Conservation (phyloP, 805 yeast genomes). For the Blastobotrys chiropterorum region DNA sequence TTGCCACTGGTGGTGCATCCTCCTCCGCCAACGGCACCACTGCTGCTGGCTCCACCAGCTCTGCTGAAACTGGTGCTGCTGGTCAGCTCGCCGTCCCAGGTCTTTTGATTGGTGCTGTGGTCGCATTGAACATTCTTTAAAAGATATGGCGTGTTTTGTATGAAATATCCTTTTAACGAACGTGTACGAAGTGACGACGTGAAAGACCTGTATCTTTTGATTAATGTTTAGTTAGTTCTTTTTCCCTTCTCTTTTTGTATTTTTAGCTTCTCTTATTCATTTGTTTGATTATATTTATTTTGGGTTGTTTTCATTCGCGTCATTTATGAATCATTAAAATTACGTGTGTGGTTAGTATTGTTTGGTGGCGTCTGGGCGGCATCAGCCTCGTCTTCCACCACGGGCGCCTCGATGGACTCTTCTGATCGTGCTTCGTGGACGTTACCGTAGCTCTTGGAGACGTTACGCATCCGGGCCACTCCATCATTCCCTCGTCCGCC, state of each 20-base stretch:
- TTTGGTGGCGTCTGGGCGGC: background rate
- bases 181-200: background rate
- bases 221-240: background rate
- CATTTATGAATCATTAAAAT: background rate
- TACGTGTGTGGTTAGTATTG: background rate
- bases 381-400: background rate
- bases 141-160: too few species aligned
- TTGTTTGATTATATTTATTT: too few species aligned
- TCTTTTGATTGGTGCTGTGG: background rate
- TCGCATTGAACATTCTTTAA: slow-evolving; percentile 1
- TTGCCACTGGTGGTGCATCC: slow-evolving; percentile 1
- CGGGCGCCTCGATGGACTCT: background rate
- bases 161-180: background rate
- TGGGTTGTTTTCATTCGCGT: background rate
- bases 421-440: background rate
- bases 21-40: slow-evolving; percentile 5
- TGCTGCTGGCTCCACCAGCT: background rate
- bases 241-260: background rate
- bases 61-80: slow-evolving; percentile 9
- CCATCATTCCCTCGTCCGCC: background rate
- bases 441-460: background rate
- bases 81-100: slow-evolving; percentile 2
- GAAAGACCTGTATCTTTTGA: background rate
- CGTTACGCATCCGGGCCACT: background rate
- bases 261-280: background rate